phyloP scores from a whole-genome alignment of 2,329 filamentous ascomycete species.

The Diatrype stigma region DNA sequence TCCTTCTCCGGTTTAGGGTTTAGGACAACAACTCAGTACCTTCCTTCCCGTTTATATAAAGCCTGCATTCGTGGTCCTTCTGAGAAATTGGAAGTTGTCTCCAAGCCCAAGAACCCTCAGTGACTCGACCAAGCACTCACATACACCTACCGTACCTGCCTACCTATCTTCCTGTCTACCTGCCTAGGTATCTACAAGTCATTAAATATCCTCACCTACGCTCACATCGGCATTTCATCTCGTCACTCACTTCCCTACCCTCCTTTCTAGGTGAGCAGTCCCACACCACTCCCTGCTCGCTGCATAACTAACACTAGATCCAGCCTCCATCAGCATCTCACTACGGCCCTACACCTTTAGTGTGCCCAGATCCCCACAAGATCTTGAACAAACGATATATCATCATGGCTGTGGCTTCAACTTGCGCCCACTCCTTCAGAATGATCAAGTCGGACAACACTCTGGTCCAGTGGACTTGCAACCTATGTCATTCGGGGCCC shows the following conservation, averaged over 20 bases:
- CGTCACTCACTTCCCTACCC: not conserved
- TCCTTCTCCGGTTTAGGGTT: slow-evolving; percentile 11
- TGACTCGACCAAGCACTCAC: no score
- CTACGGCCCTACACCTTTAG: not conserved
- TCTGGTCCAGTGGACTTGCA: slow-evolving; percentile 62
- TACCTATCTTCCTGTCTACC: no score
- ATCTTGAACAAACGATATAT: slow-evolving; percentile 8
- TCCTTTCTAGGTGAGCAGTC: not conserved
- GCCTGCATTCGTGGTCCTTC: slow-evolving; percentile 11
- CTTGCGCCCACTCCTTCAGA: slow-evolving; percentile 59
- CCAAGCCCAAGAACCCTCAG: no score
- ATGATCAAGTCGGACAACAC: slow-evolving; percentile 65
- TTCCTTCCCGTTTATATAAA: slow-evolving; percentile 17
- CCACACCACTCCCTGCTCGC: not conserved
- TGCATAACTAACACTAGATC: not conserved
- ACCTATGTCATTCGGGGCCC: slow-evolving; percentile 59
- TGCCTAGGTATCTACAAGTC: no score
- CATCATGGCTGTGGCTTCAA: slow-evolving; percentile 50
- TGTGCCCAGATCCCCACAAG: not conserved
- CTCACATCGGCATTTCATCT: not conserved
- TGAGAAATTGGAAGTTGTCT: not conserved
- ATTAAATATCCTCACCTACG: not conserved
- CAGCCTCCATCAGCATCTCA: not conserved
- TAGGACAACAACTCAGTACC: slow-evolving; percentile 8
- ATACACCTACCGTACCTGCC: no score